Evolutionary conservation across 371 early-diverging fungal genomes (phyloP), one percentile per base, ranked within the genome.

Genomic region (Syncephalastrum contaminatum): DNA sequence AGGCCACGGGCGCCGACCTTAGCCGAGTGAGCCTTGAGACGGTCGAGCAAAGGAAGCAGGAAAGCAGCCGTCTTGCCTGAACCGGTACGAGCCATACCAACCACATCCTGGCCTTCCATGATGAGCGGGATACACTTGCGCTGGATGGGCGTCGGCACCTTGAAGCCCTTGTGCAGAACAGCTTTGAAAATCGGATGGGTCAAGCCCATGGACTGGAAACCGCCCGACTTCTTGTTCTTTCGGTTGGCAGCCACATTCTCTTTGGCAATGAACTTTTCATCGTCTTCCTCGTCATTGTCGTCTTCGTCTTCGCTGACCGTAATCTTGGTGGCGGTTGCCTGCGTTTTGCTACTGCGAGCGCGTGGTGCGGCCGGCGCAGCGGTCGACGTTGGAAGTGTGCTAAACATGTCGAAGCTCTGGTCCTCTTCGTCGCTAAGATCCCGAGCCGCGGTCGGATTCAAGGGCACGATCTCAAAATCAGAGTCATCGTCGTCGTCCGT

Each of bases 61-160:
- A 98, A 99, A 0, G 99, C 95, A 2, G 99, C 95, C 0, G 99
- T 99, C 68, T 99, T 99, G 48, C 99, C 99, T 39, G 95, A 94
- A 64, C 99, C 99, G 0, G 99, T 99, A 41, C 97, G 84, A 5
- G 99, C 98, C 93, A 99, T 95, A 56, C 92, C 99, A 1, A 99
- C 93, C 0, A 99, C 89, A 77, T 99, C 99, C 16, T 88, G 73
- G 20, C 95, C 94, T 55, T 92, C 84, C 68, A 97, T 74, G 43
- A 97, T 85, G 50, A 91, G 68, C 16, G 97, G 99, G 52, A 99
- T 96, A 43, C 91, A 83, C 70, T 94, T 95, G 60, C 99, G 88
- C 75, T 99, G 99, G 65, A 99, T 98, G 0, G 99, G 99, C 18
- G 99, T 99, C 20, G 99, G 99, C 13, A 95, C 87, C 62, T 94